Evolutionary conservation across 352 stramenopile species (phyloP).

Genomic region (Globisporangium lucens): DNA sequence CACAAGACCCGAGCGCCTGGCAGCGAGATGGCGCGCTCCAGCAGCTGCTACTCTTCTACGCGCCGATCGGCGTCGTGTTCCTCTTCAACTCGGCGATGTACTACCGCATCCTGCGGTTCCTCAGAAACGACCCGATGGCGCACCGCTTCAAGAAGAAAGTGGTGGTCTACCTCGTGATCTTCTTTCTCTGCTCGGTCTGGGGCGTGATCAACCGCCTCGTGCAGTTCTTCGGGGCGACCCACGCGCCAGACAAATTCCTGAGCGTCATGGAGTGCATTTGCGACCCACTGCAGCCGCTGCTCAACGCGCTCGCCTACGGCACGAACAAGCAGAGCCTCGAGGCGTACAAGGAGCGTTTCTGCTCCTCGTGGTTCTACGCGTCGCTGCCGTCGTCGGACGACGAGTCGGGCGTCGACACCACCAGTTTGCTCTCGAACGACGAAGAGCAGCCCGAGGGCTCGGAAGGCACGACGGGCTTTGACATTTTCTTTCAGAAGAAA

Average conservation of each 20-base stretch:
- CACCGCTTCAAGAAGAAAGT: constrained; percentile 53
- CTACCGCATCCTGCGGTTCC: constrained; percentile 53
- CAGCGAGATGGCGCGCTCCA: constrained; percentile 44
- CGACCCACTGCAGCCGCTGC: constrained; percentile 64
- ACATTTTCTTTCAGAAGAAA: constrained; percentile 11
- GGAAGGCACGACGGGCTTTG: constrained; percentile 6
- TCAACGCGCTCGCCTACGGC: constrained; percentile 66
- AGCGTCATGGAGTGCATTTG: constrained; percentile 68
- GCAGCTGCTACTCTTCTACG: constrained; percentile 70
- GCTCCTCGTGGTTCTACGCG: constrained; percentile 55
- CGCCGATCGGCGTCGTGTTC: constrained; percentile 56
- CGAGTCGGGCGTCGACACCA: constrained; percentile 52
- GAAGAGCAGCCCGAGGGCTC: constrained; percentile 1
- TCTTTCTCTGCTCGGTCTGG: constrained; percentile 77
- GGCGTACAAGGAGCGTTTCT: constrained; percentile 70
- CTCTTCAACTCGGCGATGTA: constrained; percentile 68
- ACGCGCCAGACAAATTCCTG: constrained; percentile 52
- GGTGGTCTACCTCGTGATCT: constrained; percentile 60
- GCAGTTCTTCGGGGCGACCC: constrained; percentile 44
- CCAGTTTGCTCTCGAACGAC: constrained; percentile 33
- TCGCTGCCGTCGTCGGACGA: constrained; percentile 65
- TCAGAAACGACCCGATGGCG: constrained; percentile 66
- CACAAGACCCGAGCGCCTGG: constrained; percentile 33
- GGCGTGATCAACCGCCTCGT: constrained; percentile 62
- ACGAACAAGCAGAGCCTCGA: constrained; percentile 73